These are phyloP conservation scores for Backusella luteola DNA, from an alignment of 192 early-diverging fungal genomes.

Conservation along the genomic window DNA sequence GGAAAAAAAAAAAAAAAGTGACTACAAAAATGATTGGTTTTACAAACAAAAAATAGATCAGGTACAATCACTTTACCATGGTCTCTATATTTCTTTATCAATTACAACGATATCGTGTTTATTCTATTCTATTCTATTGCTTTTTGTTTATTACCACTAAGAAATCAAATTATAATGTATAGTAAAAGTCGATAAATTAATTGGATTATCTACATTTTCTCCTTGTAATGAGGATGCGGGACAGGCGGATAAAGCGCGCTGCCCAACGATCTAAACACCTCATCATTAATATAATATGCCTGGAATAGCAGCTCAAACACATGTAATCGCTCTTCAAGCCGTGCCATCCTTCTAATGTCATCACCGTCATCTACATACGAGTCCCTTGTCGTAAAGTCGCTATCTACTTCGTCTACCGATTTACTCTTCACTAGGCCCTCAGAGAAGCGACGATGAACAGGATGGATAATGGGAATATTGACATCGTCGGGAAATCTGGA, in stretches of 20 bases:
- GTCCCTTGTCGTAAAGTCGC: neutral
- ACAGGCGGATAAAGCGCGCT: neutral
- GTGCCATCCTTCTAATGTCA: neutral
- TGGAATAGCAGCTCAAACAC: conserved; percentile 18
- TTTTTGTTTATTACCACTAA: neutral
- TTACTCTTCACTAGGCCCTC: neutral
- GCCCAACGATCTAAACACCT: conserved; percentile 11
- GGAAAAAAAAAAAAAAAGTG: neutral
- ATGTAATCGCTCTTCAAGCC: conserved; percentile 16
- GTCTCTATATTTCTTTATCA: too few relatives aligned
- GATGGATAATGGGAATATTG: conserved; percentile 6
- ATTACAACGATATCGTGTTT: too few relatives aligned
- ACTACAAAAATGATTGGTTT: neutral
- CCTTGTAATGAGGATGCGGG: neutral
- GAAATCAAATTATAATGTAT: neutral
- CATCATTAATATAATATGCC: conserved; percentile 24
- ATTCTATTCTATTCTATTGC: too few relatives aligned
- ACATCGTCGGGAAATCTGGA: neutral
- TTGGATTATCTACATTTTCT: neutral
- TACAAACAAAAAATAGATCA: too few relatives aligned
- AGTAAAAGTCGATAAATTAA: neutral
- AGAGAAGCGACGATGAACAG: neutral
- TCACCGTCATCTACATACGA: neutral
- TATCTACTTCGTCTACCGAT: neutral
- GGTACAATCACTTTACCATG: too few relatives aligned